Conservation (phyloP, 495 filamentous ascomycete genomes). For the Tuber indicum region DNA sequence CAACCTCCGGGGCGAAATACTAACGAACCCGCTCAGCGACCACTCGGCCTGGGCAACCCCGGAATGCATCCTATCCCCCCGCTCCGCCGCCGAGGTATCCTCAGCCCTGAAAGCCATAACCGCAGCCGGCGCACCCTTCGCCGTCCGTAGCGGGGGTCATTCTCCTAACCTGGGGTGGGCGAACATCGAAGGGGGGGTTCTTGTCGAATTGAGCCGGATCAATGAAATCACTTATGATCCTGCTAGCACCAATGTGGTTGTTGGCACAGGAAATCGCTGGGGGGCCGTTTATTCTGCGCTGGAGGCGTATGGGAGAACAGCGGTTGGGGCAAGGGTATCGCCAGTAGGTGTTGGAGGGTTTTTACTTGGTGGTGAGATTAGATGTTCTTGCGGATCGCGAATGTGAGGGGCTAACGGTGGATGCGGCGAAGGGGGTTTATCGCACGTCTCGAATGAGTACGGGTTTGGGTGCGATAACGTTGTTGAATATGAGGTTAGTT, state of each 20-base stretch:
- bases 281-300: constrained; percentile 48
- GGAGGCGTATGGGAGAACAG: constrained; percentile 46
- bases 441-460: constrained; percentile 12
- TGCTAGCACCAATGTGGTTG: constrained; percentile 41
- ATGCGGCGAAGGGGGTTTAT: constrained; percentile 8
- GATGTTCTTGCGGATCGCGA: constrained; percentile 6
- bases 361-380: constrained; percentile 42
- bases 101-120: not conserved
- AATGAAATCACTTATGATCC: constrained; percentile 3
- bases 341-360: constrained; percentile 46
- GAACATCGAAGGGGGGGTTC: constrained; percentile 8
- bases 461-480: constrained; percentile 16
- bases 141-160: constrained; percentile 11
- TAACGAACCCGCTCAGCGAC: not conserved
- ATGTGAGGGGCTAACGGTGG: not conserved
- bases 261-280: constrained; percentile 51
- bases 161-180: constrained; percentile 10
- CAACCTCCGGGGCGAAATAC: not conserved
- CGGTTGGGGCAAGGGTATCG: constrained; percentile 48
- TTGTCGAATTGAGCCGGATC: not conserved
- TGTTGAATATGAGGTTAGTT: constrained; percentile 10
- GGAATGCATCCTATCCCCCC: not conserved
- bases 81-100: not conserved
- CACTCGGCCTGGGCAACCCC: not conserved
- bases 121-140: constrained; percentile 6